Percentiles rank a stretch among this genome's conserved stretches.
These are phyloP conservation scores for Nemophila menziesii DNA, from an alignment of 257 asterid genomes.

Conservation along the genomic window DNA sequence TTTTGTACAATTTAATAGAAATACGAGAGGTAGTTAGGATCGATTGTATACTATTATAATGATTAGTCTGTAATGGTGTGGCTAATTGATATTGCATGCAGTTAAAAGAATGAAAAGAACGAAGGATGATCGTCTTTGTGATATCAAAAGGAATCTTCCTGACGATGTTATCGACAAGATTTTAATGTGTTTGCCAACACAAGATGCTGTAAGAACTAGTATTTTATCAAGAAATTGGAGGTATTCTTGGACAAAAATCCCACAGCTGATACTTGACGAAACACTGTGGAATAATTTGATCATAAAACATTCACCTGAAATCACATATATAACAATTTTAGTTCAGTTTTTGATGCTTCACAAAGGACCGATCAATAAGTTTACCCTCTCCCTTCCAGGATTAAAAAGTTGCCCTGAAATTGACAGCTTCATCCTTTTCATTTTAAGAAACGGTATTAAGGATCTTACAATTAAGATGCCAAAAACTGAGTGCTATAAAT, in stretches of 20 bases:
- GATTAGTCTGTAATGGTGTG: no score
- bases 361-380: background rate
- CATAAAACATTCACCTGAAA: background rate
- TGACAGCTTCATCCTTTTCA: background rate
- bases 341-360: background rate
- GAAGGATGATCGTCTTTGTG: no score
- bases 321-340: background rate
- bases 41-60: no score
- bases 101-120: no score
- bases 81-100: no score
- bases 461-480: conserved; percentile 6
- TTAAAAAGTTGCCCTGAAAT: background rate
- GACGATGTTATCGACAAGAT: background rate
- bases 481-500: background rate
- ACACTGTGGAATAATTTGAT: background rate
- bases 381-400: background rate
- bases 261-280: background rate
- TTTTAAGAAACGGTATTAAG: conserved; percentile 7
- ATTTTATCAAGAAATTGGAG: conserved; percentile 10
- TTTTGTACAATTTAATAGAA: no score
- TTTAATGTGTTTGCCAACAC: background rate
- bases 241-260: background rate
- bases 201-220: conserved; percentile 3
- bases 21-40: no score
- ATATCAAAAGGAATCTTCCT: no score